Evolutionary conservation across 2,329 filamentous ascomycete genomes (phyloP).

Genomic region (Aureobasidium sp.): DNA sequence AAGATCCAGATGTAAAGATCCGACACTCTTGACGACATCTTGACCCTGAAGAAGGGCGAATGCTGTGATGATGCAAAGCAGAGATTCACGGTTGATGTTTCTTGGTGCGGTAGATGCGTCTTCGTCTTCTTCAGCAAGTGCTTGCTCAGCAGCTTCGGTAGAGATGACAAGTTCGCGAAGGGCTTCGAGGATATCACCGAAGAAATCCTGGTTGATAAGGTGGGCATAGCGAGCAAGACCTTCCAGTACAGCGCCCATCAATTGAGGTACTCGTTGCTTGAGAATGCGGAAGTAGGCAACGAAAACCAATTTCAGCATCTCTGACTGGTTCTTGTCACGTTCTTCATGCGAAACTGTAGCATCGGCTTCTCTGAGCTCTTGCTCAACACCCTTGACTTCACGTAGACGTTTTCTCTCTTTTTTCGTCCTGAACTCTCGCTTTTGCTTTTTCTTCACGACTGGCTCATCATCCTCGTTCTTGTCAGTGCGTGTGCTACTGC

Average conservation of each 20-base stretch:
- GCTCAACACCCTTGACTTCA: conserved; percentile 79
- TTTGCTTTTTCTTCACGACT: conserved; percentile 39
- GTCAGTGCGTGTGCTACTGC: conserved; percentile 69
- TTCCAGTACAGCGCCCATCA: conserved; percentile 97
- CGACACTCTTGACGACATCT: conserved; percentile 76
- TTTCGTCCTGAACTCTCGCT: conserved; percentile 81
- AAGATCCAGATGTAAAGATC: conserved; percentile 77
- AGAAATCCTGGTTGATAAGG: conserved; percentile 98
- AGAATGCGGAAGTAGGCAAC: conserved; percentile 90
- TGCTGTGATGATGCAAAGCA: conserved; percentile 92
- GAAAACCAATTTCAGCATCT: conserved; percentile 93
- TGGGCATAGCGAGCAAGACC: conserved; percentile 90
- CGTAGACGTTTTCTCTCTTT: conserved; percentile 72
- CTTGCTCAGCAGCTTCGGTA: conserved; percentile 45
- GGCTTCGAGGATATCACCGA: conserved; percentile 89
- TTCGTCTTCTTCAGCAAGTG: conserved; percentile 34
- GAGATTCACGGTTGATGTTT: conserved; percentile 74
- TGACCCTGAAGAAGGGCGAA: conserved; percentile 95
- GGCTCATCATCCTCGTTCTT: conserved; percentile 37
- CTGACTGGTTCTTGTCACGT: conserved; percentile 85
- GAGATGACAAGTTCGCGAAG: conserved; percentile 85
- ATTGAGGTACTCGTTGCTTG: conserved; percentile 67
- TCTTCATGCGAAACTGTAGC: conserved; percentile 88
- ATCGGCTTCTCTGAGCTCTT: conserved; percentile 89
- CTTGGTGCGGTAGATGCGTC: conserved; percentile 42